A percentile compares a stretch with the other conserved stretches of the same genome.
Conservation (phyloP, 148 eudicot genomes). For the Spergularia bocconei region DNA sequence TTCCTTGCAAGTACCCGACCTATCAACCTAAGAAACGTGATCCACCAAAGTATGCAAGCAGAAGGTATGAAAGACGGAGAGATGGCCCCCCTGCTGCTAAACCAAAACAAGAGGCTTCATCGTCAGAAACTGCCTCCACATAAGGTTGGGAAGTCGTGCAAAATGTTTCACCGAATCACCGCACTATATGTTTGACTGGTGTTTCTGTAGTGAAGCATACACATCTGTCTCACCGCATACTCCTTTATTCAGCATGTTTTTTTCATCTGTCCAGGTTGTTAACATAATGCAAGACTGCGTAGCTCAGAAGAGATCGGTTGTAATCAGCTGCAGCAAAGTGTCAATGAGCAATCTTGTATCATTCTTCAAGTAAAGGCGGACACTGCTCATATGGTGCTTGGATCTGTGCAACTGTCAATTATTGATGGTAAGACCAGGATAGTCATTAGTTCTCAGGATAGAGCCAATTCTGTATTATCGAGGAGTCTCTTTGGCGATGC, state of each 20-base stretch:
- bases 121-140: constrained; percentile 58
- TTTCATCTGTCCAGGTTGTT: constrained; percentile 13
- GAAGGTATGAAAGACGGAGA: constrained; percentile 73
- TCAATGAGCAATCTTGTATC: neutral
- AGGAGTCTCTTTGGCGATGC: constrained; percentile 15
- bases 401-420: neutral
- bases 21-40: constrained; percentile 78
- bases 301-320: constrained; percentile 6
- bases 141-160: constrained; percentile 32
- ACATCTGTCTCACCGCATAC: neutral
- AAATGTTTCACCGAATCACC: neutral
- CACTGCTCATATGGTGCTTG: neutral
- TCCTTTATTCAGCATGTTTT: neutral
- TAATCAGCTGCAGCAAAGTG: neutral
- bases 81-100: constrained; percentile 71
- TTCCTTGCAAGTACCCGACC: constrained; percentile 88
- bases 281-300: constrained; percentile 2
- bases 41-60: constrained; percentile 60
- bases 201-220: neutral
- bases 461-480: constrained; percentile 5
- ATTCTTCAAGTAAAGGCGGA: neutral
- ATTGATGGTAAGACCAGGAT: neutral
- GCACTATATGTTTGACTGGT: too few relatives aligned
- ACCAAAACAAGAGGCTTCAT: constrained; percentile 53
- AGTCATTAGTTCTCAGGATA: constrained; percentile 2